Conservation (phyloP, 345 rosid species). For the Citrus australasica region DNA sequence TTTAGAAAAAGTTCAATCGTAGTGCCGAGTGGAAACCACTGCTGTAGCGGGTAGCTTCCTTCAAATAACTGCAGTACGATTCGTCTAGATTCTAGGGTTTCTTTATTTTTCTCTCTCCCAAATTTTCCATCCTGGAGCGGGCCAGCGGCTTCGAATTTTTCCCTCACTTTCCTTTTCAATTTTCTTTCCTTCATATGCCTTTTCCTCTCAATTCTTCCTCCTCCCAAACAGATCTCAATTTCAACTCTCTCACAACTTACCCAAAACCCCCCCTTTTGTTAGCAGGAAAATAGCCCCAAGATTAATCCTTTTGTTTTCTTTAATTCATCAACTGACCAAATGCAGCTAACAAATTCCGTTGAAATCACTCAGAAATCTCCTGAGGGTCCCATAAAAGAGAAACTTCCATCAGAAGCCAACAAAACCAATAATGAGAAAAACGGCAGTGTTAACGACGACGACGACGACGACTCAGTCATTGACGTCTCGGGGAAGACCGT, state of each 20-base stretch:
- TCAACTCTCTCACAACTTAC: background rate
- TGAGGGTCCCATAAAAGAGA: slow-evolving; percentile 19
- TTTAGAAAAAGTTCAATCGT: background rate
- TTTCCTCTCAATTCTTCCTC: slow-evolving; percentile 14
- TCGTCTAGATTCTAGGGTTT: slow-evolving; percentile 53
- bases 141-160: slow-evolving; percentile 14
- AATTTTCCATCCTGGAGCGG: background rate
- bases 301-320: background rate
- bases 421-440: background rate
- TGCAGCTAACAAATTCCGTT: slow-evolving; percentile 31
- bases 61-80: slow-evolving; percentile 8
- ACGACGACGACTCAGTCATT: slow-evolving; percentile 55
- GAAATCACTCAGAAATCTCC: slow-evolving; percentile 9
- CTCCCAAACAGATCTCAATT: slow-evolving; percentile 27
- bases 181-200: slow-evolving; percentile 5
- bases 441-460: slow-evolving; percentile 26
- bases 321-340: slow-evolving; percentile 13
- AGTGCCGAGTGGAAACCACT: background rate
- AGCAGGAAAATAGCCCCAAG: background rate
- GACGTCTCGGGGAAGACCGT: slow-evolving; percentile 70
- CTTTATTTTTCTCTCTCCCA: slow-evolving; percentile 1
- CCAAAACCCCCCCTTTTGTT: background rate
- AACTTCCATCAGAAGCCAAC: slow-evolving; percentile 1
- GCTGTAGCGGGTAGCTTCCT: background rate
- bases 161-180: background rate